Evolutionary conservation across 1,284 basidiomycete genomes (phyloP).

Genomic region (Coniferiporia sulphurascens): DNA sequence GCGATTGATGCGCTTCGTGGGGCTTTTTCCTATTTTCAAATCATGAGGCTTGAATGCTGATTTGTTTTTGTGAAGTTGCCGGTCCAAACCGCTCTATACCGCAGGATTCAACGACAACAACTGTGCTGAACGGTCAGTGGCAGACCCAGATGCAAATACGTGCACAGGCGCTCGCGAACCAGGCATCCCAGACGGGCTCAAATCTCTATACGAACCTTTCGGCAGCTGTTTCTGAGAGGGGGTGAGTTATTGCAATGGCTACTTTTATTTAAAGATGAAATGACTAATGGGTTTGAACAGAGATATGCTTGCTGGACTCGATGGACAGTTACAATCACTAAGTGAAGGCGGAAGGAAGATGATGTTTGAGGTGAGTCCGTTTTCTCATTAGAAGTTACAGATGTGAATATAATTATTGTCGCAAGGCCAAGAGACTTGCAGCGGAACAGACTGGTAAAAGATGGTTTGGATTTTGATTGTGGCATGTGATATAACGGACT

Average conservation of each 20-base stretch:
- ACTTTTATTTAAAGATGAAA: background rate
- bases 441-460: slow-evolving; percentile 54
- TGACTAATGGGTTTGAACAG: slow-evolving; percentile 27
- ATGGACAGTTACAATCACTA: slow-evolving; percentile 56
- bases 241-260: slow-evolving; percentile 35
- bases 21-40: slow-evolving; percentile 24
- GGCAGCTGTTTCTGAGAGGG: slow-evolving; percentile 56
- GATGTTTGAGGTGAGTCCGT: slow-evolving; percentile 48
- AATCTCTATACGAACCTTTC: slow-evolving; percentile 43
- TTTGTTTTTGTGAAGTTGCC: slow-evolving; percentile 41
- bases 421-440: slow-evolving; percentile 56
- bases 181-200: slow-evolving; percentile 27
- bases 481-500: too few species aligned
- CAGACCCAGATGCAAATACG: slow-evolving; percentile 21
- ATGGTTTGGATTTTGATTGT: slow-evolving; percentile 45
- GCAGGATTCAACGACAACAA: slow-evolving; percentile 20
- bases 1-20: slow-evolving; percentile 55
- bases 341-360: slow-evolving; percentile 62
- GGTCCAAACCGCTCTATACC: slow-evolving; percentile 54
- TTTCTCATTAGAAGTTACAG: background rate
- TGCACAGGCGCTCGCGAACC: slow-evolving; percentile 23
- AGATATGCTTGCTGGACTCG: slow-evolving; percentile 53
- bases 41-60: background rate
- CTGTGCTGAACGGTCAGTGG: slow-evolving; percentile 25
- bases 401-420: slow-evolving; percentile 4